Conservation (phyloP, 2,329 filamentous ascomycete species). For the Cryphonectria parasitica region DNA sequence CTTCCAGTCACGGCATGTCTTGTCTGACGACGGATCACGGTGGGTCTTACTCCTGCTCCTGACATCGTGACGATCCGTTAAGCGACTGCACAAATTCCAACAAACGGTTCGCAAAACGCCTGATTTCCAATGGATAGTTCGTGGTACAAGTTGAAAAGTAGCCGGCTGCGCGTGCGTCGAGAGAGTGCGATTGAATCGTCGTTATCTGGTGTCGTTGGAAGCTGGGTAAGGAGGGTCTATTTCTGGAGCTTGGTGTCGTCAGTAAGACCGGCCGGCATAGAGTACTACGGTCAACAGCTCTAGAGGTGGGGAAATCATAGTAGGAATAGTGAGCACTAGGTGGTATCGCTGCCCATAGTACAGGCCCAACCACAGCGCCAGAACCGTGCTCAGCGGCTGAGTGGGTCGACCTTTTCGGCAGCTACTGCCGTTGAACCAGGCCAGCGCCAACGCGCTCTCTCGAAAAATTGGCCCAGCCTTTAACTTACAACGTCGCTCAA, state of each 20-base stretch:
- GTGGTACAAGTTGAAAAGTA: not conserved
- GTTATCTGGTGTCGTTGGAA: slow-evolving; percentile 13
- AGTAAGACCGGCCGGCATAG: slow-evolving; percentile 36
- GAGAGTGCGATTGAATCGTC: not conserved
- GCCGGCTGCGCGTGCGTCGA: not conserved
- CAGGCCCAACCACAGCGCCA: not conserved
- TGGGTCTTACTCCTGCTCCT: slow-evolving; percentile 42
- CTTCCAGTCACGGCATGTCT: slow-evolving; percentile 15
- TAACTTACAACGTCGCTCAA: slow-evolving; percentile 17
- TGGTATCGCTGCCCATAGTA: not conserved
- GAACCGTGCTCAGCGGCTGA: not conserved
- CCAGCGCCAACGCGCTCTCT: slow-evolving; percentile 22
- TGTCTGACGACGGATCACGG: slow-evolving; percentile 30
- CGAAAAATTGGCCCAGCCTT: slow-evolving; percentile 23
- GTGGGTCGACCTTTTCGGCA: slow-evolving; percentile 21
- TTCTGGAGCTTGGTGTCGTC: slow-evolving; percentile 50
- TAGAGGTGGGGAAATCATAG: slow-evolving; percentile 9
- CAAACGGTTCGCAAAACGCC: slow-evolving; percentile 8
- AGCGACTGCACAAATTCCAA: slow-evolving; percentile 3
- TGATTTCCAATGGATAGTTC: not conserved
- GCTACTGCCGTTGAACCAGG: slow-evolving; percentile 24
- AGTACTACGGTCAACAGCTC: slow-evolving; percentile 2
- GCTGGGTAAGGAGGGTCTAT: slow-evolving; percentile 27
- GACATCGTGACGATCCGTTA: slow-evolving; percentile 40
- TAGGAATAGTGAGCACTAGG: not conserved